Evolutionary conservation across 192 early-diverging fungal genomes (phyloP).

Genomic region (Coemansia furcata): DNA sequence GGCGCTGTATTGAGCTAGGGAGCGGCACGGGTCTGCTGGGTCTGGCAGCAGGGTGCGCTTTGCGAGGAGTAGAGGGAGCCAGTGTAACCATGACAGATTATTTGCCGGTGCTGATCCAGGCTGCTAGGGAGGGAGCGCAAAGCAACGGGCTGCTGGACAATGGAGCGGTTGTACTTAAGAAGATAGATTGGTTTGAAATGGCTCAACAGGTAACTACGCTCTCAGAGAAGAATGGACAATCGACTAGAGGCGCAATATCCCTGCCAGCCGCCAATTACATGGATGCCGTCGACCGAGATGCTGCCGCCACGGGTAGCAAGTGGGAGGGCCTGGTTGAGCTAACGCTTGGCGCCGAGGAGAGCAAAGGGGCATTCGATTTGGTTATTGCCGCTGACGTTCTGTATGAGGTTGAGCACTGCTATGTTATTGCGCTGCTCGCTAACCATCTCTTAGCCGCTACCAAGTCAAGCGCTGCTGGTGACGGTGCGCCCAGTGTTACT

Average conservation of each 20-base stretch:
- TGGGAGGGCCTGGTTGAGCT: neutral
- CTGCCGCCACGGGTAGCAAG: neutral
- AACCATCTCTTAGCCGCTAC: slow-evolving; percentile 12
- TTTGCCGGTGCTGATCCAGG: slow-evolving; percentile 15
- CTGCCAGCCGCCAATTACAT: neutral
- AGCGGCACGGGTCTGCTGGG: slow-evolving; percentile 23
- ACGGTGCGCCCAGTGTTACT: neutral
- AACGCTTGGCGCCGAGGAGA: neutral
- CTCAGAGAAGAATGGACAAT: neutral
- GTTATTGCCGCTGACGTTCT: slow-evolving; percentile 28
- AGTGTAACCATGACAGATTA: slow-evolving; percentile 21
- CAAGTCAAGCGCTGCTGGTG: neutral
- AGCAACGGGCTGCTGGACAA: slow-evolving; percentile 10
- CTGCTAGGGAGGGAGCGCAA: neutral
- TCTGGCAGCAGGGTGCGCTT: neutral
- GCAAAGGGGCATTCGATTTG: slow-evolving; percentile 8
- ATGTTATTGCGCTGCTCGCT: slow-evolving; percentile 14
- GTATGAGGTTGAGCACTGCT: slow-evolving; percentile 27
- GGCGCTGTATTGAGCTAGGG: slow-evolving; percentile 13
- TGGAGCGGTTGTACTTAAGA: neutral
- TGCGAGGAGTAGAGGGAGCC: neutral
- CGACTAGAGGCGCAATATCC: neutral
- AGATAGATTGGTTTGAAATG: slow-evolving; percentile 19
- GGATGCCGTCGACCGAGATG: slow-evolving; percentile 5
- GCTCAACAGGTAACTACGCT: neutral